A percentile compares a stretch with the other conserved stretches of the same genome.
phyloP scores from a whole-genome alignment of 2,329 filamentous ascomycete genomes.

The Fusarium euwallaceae region DNA sequence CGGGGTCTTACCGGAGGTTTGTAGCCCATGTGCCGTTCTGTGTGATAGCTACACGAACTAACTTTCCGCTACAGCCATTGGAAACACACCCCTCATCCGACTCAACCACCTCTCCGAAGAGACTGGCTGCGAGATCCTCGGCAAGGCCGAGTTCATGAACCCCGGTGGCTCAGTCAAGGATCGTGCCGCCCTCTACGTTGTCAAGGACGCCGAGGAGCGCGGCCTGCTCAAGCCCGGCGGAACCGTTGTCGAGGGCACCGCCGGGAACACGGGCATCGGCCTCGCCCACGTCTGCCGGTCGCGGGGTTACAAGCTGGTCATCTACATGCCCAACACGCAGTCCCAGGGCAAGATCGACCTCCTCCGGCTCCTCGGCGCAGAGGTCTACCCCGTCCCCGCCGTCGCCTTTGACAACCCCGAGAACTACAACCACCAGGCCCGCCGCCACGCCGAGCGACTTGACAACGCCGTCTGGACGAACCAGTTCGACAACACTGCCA shows the following conservation, averaged over 20 bases:
- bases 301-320: conserved; percentile 93
- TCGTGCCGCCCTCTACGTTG: conserved; percentile 92
- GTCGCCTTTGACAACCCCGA: conserved; percentile 95
- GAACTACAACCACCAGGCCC: conserved; percentile 98
- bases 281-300: conserved; percentile 96
- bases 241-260: conserved; percentile 96
- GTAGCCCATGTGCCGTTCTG: conserved; percentile 30
- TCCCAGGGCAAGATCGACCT: conserved; percentile 98
- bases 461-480: conserved; percentile 98
- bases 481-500: conserved; percentile 97
- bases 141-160: conserved; percentile 99
- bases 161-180: conserved; percentile 97
- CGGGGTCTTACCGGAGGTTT: conserved; percentile 86
- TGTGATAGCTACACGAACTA: neutral
- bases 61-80: conserved; percentile 76
- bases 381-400: conserved; percentile 95
- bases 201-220: conserved; percentile 91
- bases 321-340: conserved; percentile 99
- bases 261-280: conserved; percentile 97
- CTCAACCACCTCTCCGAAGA: conserved; percentile 89
- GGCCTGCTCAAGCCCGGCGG: conserved; percentile 87
- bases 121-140: conserved; percentile 93
- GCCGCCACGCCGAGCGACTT: conserved; percentile 85
- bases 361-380: conserved; percentile 88
- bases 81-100: conserved; percentile 94